Base-by-base conservation (phyloP, 257 asterid genomes). In the Coffea eugenioides region DNA sequence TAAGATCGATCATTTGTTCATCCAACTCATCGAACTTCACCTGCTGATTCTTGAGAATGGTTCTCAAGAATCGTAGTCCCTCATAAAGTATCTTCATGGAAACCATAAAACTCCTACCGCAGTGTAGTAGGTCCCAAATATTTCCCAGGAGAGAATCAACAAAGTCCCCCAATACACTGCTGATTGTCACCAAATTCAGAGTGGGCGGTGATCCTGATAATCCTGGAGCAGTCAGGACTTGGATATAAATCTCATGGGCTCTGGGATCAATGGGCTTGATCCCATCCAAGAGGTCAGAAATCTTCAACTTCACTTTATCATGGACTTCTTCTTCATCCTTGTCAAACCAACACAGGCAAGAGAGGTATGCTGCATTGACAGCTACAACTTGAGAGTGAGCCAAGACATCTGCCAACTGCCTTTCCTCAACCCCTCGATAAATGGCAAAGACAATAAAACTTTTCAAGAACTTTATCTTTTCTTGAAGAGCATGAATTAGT, bases 51-150 rank as follows among this genome's bases (percentile, higher is more conserved):
- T 73, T 73, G 49, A 73, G 8, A 15, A 73, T 13, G 45, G 2
- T 16, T 31, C n/a, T 14, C 77, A 73, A 73, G 77, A 51, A 73
- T 52, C 25, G 52, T 45, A 52, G 14, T n/a, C n/a, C 77, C 57
- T 52, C 66, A 52, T 73, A 25, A 3, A 73, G 2, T 15, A 27
- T 18, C 20, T 14, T 20, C 31, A 8, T 41, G 16, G 68, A n/a
- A n/a, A n/a, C 14, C 68, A 9, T 3, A 9, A 11, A 49, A 27
- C 65, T 10, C 27, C 3, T 59, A 49, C 8, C 16, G 27, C 8
- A 67, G 1, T 46, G 13, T 27, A 51, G 77, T 23, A 51, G 7
- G 65, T 73, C 65, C 27, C n/a, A 2, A 23, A 39, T 9, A 8
- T 11, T 0, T 25, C 16, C 16, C 4, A 45, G 21, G 31, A 71